Evolutionary conservation across 78 protist genomes (phyloP), one percentile per base, ranked within the genome.

Genomic region (Parvularia atlantis): DNA sequence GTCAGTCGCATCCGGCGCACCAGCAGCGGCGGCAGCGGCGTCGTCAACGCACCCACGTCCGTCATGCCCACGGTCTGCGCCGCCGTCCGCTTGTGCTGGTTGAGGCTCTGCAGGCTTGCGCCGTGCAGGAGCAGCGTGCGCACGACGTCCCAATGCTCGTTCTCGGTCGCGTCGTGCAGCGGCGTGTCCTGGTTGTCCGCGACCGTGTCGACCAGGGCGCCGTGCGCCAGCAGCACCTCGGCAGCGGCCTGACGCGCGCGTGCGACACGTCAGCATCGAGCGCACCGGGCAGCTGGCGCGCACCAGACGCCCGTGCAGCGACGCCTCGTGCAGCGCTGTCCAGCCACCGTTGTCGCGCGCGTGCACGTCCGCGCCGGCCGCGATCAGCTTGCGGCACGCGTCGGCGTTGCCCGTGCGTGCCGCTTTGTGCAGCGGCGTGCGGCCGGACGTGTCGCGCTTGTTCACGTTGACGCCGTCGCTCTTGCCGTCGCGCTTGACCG

Each of bases 121-220:
- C 88, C 88, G 41, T 57, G 54, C 24, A 43, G 36, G n/a, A 77
- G 48, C 10, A 83, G 46, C 33, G 72, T 28, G 30, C 58, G 43
- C 3, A 77, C 80, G 24, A 84, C 77, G n/a, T 66, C 81, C 31
- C 73, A 36, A 70, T 78, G 84, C 22, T 75, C 82, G 66, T 84
- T 84, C 66, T 69, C 61, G n/a, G 78, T 81, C 0, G 89, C 89
- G 60, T 77, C 79, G 53, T 84, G 89, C 40, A 84, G 75, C 31
- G 89, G 82, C 22, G 78, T 73, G 62, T 50, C 78, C 2, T 78
- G 79, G 24, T 20, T 37, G 33, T 33, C 41, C 37, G 43, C 65
- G 17, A 4, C 43, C 13, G 65, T 1, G 2, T 31, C 14, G 14
- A 13, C 65, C 43, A 57, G 40, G 30, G 75, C 75, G 39, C 66